These are phyloP conservation scores for Albizia julibrissin DNA, from an alignment of 306 rosid species.

Conservation along the genomic window DNA sequence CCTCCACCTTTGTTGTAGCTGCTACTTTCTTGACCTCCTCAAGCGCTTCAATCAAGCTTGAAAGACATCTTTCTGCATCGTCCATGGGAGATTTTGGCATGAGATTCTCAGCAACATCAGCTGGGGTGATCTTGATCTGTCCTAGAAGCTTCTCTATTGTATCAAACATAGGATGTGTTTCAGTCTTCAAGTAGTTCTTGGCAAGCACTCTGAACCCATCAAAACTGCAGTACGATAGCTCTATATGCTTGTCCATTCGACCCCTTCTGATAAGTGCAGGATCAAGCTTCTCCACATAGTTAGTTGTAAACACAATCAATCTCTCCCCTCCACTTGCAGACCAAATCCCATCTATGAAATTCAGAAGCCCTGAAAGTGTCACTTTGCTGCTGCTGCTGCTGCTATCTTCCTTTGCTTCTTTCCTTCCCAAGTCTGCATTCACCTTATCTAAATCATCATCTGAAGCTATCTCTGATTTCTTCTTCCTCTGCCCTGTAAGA, in stretches of 20 bases:
- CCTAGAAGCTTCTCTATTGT: constrained; percentile 46
- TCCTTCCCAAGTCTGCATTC: constrained; percentile 42
- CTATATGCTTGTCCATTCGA: constrained; percentile 85
- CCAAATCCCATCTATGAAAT: constrained; percentile 90
- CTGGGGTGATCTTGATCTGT: constrained; percentile 66
- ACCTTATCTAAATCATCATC: constrained; percentile 55
- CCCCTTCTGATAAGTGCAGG: constrained; percentile 88
- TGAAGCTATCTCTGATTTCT: constrained; percentile 46
- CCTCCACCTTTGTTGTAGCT: constrained; percentile 39
- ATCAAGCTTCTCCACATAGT: constrained; percentile 84
- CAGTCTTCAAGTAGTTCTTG: constrained; percentile 62
- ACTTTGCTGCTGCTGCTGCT: constrained; percentile 61
- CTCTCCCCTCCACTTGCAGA: constrained; percentile 87
- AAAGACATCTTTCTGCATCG: constrained; percentile 63
- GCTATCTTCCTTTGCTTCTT: constrained; percentile 58
- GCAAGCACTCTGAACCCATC: constrained; percentile 78
- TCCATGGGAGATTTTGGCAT: constrained; percentile 77
- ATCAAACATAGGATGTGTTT: constrained; percentile 60
- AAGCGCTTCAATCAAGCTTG: constrained; percentile 59
- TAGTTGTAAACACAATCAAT: constrained; percentile 78
- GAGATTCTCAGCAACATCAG: constrained; percentile 88
- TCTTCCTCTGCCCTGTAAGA: constrained; percentile 89
- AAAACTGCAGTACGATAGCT: constrained; percentile 74
- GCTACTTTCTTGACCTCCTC: constrained; percentile 43
- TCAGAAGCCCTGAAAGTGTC: constrained; percentile 88